Base-by-base conservation (phyloP, 1,284 basidiomycete species). In the Heterobasidion irregulare region DNA sequence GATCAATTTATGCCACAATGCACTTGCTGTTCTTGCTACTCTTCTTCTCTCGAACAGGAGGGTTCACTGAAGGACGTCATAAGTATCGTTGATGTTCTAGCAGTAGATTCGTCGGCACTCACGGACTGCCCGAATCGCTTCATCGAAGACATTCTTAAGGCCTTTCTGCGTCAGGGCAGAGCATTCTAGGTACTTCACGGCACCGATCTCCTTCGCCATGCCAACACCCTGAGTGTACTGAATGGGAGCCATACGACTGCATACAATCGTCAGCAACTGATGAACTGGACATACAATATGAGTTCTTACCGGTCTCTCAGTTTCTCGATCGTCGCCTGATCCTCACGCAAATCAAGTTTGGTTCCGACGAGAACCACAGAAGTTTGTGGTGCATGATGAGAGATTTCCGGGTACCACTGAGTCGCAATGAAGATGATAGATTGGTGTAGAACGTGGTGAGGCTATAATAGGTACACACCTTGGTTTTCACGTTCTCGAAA, bases 101-200 rank as follows among this genome's bases (percentile, higher is more conserved):
- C 35, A 47, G 54, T 18, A 16, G 48, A 50, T 47, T 46, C 41
- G 54, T 26, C 18, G 52, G 12, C 57, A 89, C 92, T 83, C 70
- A 95, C 92, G 73, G 65, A 92, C 90, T 58, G 88, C 88, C 58
- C 94, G 84, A 67, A 97, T 97, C 36, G 94, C 94, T 72, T 98
- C 94, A 70, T 98, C 95, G 69, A 98, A 98, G 47, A 98, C 94
- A 49, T 87, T 93, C 83, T 97, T 97, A 65, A 98, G 74, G 19
- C 94, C 95, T 74, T 98, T 96, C 78, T 99, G 97, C 48, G 97
- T 98, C 65, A 99, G 76, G 46, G 97, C 97, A 32, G 94, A 97
- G 70, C 96, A 98, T 72, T 99, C 96, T 57, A 98, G 75, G 68
- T 98, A 99, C 71, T 94, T 96, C 62, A 96, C 91, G 38, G 96